Conservation (phyloP, 2,329 filamentous ascomycete genomes). For the Pseudogymnoascus sp. region DNA sequence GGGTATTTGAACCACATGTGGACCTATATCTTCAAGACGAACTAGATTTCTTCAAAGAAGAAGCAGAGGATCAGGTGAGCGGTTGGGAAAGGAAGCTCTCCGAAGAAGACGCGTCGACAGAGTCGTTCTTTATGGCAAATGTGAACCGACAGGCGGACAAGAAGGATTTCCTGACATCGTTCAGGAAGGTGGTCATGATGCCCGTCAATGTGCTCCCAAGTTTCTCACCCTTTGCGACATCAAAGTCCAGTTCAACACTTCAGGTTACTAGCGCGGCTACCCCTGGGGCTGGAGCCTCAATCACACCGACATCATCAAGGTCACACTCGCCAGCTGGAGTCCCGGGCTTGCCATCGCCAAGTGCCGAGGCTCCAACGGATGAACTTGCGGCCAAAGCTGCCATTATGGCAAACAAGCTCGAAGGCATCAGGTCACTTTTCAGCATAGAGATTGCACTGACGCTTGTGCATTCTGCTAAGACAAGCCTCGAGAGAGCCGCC, state of each 20-base stretch:
- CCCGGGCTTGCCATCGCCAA: constrained; percentile 32
- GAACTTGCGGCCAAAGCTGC: constrained; percentile 96
- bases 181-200: constrained; percentile 99
- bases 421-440: constrained; percentile 91
- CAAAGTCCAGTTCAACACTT: constrained; percentile 25
- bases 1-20: constrained; percentile 85
- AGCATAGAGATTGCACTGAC: constrained; percentile 92
- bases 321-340: constrained; percentile 41
- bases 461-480: constrained; percentile 81
- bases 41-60: constrained; percentile 72
- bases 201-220: constrained; percentile 84
- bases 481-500: constrained; percentile 76
- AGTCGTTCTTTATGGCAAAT: constrained; percentile 94
- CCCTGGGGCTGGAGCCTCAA: constrained; percentile 17
- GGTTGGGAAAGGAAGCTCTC: constrained; percentile 88
- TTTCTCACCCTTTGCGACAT: constrained; percentile 52
- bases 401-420: constrained; percentile 88
- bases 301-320: constrained; percentile 34
- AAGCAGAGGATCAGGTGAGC: constrained; percentile 69
- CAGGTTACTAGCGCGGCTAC: constrained; percentile 13
- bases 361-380: constrained; percentile 69
- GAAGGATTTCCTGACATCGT: constrained; percentile 90
- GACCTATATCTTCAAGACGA: constrained; percentile 91
- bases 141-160: constrained; percentile 93
- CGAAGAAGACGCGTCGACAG: constrained; percentile 82